A percentile compares a stretch with the other conserved stretches of the same genome.
These are phyloP conservation scores for Leccinellum luteum DNA, from an alignment of 768 basidiomycete species.

Conservation along the genomic window DNA sequence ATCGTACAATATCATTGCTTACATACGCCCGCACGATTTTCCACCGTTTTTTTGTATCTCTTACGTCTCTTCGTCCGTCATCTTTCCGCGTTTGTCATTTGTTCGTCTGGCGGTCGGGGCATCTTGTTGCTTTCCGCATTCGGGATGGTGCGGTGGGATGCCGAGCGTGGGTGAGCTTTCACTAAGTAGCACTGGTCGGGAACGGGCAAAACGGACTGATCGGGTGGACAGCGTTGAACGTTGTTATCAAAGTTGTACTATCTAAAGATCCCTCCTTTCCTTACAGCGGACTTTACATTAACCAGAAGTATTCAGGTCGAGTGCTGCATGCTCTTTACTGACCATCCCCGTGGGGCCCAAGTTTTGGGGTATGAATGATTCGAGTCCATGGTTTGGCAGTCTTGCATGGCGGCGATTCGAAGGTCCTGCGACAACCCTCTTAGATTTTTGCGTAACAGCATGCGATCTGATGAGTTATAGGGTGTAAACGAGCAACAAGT, in stretches of 20 bases:
- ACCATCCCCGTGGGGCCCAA: too few species aligned
- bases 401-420: too few species aligned
- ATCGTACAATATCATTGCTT: constrained; percentile 34
- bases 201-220: background rate
- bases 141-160: background rate
- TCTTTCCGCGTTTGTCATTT: background rate
- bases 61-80: constrained; percentile 8
- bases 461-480: too few species aligned
- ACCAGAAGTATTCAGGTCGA: constrained; percentile 7
- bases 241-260: constrained; percentile 17
- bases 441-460: background rate
- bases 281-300: constrained; percentile 19
- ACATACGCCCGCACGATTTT: constrained; percentile 19
- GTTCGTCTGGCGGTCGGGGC: background rate
- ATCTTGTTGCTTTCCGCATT: constrained; percentile 4
- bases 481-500: too few species aligned
- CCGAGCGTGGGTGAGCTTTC: background rate
- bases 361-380: background rate
- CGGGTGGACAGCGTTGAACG: constrained; percentile 15
- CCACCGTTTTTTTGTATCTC: constrained; percentile 7
- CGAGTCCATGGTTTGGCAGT: too few species aligned
- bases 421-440: too few species aligned
- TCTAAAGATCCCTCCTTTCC: constrained; percentile 1
- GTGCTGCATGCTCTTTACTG: background rate
- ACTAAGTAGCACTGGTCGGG: background rate